These are phyloP conservation scores for Corynascus novoguineensis DNA, from an alignment of 495 filamentous ascomycete species.

Conservation along the genomic window DNA sequence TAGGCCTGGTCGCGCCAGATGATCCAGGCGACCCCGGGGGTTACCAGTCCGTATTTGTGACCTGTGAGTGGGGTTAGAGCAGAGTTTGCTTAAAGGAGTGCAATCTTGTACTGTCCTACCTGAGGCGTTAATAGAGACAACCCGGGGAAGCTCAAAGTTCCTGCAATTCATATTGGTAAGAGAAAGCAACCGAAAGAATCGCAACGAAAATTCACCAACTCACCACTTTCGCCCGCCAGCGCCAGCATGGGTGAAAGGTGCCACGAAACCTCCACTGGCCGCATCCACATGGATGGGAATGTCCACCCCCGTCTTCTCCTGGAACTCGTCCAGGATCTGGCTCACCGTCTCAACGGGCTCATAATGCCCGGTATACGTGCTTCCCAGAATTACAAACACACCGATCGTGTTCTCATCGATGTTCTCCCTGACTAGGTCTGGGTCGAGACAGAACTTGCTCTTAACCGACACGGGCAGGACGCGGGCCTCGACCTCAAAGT, in stretches of 20 bases:
- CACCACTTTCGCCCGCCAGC: constrained; percentile 57
- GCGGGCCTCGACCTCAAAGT: constrained; percentile 72
- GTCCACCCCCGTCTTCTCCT: constrained; percentile 56
- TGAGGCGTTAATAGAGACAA: constrained; percentile 69
- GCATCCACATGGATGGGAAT: constrained; percentile 76
- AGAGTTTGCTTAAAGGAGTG: background rate
- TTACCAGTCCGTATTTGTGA: constrained; percentile 72
- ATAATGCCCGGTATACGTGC: constrained; percentile 71
- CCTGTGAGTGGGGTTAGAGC: constrained; percentile 25
- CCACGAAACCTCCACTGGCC: constrained; percentile 67
- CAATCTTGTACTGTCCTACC: constrained; percentile 19
- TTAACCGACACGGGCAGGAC: constrained; percentile 62
- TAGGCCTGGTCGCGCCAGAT: constrained; percentile 65
- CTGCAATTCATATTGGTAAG: constrained; percentile 27
- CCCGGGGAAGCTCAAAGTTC: constrained; percentile 65
- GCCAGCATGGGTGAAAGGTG: constrained; percentile 61
- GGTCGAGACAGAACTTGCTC: constrained; percentile 58
- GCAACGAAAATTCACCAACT: constrained; percentile 5
- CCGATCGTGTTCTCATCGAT: constrained; percentile 78
- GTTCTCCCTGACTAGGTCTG: constrained; percentile 56
- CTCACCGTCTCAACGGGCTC: constrained; percentile 68
- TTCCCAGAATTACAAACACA: constrained; percentile 68
- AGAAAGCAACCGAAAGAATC: background rate
- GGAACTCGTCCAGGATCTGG: constrained; percentile 59
- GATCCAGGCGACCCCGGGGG: constrained; percentile 68